These are phyloP conservation scores for Alternaria tenuissima DNA, from an alignment of 2,329 filamentous ascomycete species.

Conservation along the genomic window DNA sequence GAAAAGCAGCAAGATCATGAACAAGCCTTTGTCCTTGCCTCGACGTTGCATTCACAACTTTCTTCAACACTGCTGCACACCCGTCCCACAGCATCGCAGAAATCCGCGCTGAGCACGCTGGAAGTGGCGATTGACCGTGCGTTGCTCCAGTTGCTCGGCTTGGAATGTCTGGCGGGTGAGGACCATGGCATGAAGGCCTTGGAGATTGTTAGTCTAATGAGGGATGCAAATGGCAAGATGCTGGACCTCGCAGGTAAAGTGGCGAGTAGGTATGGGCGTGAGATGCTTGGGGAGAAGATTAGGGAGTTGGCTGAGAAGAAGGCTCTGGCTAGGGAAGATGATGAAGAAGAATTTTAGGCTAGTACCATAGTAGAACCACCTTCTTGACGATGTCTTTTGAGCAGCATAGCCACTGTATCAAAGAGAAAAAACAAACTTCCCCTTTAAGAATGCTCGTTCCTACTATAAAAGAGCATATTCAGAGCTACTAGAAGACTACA, in stretches of 20 bases:
- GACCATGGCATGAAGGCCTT: slow-evolving; percentile 93
- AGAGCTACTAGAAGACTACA: no score
- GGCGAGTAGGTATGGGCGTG: slow-evolving; percentile 81
- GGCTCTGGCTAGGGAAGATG: slow-evolving; percentile 62
- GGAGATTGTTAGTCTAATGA: slow-evolving; percentile 87
- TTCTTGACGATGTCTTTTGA: not conserved
- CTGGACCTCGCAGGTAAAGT: slow-evolving; percentile 90
- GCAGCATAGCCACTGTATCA: no score
- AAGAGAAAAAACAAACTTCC: no score
- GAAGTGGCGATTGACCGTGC: slow-evolving; percentile 91
- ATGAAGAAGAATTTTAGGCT: slow-evolving; percentile 22
- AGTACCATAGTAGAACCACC: not conserved
- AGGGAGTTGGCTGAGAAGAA: slow-evolving; percentile 79
- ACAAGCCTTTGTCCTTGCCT: slow-evolving; percentile 80
- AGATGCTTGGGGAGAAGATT: slow-evolving; percentile 89
- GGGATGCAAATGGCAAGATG: slow-evolving; percentile 86
- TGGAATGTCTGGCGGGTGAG: slow-evolving; percentile 91
- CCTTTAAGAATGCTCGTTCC: no score
- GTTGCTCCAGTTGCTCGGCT: slow-evolving; percentile 84
- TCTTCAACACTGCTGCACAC: slow-evolving; percentile 77
- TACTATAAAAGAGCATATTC: no score
- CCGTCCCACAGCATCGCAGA: slow-evolving; percentile 69
- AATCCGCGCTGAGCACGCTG: slow-evolving; percentile 70
- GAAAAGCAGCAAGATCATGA: slow-evolving; percentile 72
- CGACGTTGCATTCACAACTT: slow-evolving; percentile 75